Percentiles rank a stretch among this genome's conserved stretches.
These are phyloP conservation scores for Colletotrichum viniferum DNA, from an alignment of 2,329 filamentous ascomycete species.

Conservation along the genomic window DNA sequence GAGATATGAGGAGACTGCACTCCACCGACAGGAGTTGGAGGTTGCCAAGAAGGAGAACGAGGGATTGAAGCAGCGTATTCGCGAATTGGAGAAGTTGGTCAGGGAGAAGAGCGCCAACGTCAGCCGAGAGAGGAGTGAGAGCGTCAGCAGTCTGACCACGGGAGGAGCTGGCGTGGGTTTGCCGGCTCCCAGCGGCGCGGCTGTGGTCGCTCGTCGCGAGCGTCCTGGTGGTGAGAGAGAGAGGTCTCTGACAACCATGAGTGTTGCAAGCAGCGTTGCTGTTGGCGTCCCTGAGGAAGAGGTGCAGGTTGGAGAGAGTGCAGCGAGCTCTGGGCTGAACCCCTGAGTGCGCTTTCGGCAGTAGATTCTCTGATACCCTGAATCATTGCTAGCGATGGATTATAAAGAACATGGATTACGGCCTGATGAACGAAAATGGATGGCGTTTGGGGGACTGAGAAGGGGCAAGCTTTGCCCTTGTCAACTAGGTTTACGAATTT, in stretches of 20 bases:
- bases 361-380: background rate
- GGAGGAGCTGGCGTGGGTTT: slow-evolving; percentile 34
- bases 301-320: slow-evolving; percentile 65
- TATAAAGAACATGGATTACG: background rate
- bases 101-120: slow-evolving; percentile 53
- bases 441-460: background rate
- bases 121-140: slow-evolving; percentile 53
- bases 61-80: slow-evolving; percentile 61
- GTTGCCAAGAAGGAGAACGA: slow-evolving; percentile 69
- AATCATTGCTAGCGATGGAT: background rate
- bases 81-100: slow-evolving; percentile 64
- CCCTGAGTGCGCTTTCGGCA: background rate
- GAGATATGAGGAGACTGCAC: slow-evolving; percentile 67
- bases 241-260: slow-evolving; percentile 45
- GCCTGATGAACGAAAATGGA: background rate
- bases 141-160: slow-evolving; percentile 53
- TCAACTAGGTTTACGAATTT: background rate
- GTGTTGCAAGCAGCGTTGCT: slow-evolving; percentile 47
- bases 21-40: slow-evolving; percentile 65
- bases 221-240: slow-evolving; percentile 43
- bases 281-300: slow-evolving; percentile 65
- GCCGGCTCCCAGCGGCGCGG: slow-evolving; percentile 31
- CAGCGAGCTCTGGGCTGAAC: slow-evolving; percentile 50
- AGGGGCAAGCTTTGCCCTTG: background rate
- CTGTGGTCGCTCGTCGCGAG: slow-evolving; percentile 52